Evolutionary conservation across 805 yeast genomes (phyloP).

Genomic region (Spathaspora gorwiae): DNA sequence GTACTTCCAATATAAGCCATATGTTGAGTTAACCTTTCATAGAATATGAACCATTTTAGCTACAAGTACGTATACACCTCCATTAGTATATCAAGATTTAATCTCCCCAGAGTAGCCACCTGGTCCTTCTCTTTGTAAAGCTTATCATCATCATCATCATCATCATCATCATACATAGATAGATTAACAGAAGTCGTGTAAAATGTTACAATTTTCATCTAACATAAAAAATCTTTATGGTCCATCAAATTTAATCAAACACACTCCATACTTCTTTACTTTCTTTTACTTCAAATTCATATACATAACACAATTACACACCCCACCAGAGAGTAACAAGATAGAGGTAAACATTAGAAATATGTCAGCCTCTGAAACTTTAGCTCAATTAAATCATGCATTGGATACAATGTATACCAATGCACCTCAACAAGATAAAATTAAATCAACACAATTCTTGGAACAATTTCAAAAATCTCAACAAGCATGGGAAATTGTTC

Average conservation of each 20-base stretch:
- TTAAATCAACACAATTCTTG: constrained; percentile 50
- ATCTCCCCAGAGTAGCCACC: too few relatives aligned
- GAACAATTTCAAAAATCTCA: constrained; percentile 80
- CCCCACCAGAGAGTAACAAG: neutral
- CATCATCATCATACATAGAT: too few relatives aligned
- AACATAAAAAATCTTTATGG: too few relatives aligned
- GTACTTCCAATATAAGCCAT: too few relatives aligned
- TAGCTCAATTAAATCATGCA: constrained; percentile 38
- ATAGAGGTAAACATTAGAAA: neutral
- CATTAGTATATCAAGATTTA: too few relatives aligned
- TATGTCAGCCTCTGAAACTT: constrained; percentile 2
- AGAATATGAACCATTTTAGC: too few relatives aligned
- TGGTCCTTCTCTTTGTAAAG: too few relatives aligned
- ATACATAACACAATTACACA: neutral
- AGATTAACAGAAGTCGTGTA: too few relatives aligned
- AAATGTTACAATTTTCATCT: too few relatives aligned
- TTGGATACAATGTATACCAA: constrained; percentile 46
- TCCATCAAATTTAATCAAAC: neutral
- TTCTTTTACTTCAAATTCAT: neutral
- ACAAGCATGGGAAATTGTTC: constrained; percentile 75
- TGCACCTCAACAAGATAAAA: constrained; percentile 42
- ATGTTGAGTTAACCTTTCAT: too few relatives aligned
- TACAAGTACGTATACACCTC: too few relatives aligned
- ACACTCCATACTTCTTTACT: neutral
- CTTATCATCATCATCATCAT: too few relatives aligned